Base-by-base conservation (phyloP, 1,284 basidiomycete genomes). In the Quambalaria eucalypti region DNA sequence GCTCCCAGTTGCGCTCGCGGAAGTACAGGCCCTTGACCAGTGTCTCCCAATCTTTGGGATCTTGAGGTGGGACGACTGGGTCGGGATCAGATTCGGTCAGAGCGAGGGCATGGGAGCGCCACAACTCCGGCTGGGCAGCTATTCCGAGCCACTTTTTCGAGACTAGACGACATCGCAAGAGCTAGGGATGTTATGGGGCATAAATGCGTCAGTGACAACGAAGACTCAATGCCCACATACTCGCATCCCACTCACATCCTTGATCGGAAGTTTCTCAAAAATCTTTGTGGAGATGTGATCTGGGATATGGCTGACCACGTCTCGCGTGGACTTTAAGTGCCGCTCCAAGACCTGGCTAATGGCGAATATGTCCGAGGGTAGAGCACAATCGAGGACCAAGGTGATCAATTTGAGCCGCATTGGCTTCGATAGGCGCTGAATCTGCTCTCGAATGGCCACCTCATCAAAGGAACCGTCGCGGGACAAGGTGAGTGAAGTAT, bases 21-120 rank as follows among this genome's bases (percentile, higher is more conserved):
- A 87, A 85, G 70, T 89, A 87, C 5, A 93, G 80, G 3, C 84
- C 84, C 42, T 85, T 83, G 72, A 90, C 92, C 12, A 91, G 77
- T 0, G 83, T 81, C 65, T 87, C 86, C 60, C 72, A 70, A 4
- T 57, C 62, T 21, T 54, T 50, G 9, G 65, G 60, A 42, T 57
- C 50, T 4, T 51, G 25, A 7, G 66, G 66, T 7, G 66, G 52
- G 2, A 48, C 38, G 16, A 68, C 28, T 36, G 60, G 55, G 16
- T 81, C 78, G 0, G 88, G 87, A 66, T 90, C 88, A 19, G 81
- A 83, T 6, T 82, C 80, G 0, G 88, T 89, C 53, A 90, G 81
- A 16, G 81, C 79, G 48, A 88, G 70, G 65, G 85, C 87, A 64
- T 88, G 85, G 60, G 82, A 83, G 54, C 82, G 78, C 90, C 90